Evolutionary conservation across 306 rosid species (phyloP), one percentile per base, ranked within the genome.

Genomic region (Fragaria nilgerrensis): DNA sequence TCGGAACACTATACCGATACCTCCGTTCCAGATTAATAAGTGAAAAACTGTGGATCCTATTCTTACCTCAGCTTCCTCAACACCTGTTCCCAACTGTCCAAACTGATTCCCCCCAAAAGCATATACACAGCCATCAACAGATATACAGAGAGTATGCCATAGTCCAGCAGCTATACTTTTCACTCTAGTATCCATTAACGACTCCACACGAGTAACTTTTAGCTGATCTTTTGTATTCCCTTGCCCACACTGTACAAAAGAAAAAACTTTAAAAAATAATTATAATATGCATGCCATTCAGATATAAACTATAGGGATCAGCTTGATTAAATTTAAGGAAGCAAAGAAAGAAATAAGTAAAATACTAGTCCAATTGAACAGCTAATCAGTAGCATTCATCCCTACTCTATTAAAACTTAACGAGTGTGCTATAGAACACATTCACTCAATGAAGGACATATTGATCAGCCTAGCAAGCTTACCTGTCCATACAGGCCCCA

Each of bases 401-500:
- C 69, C 29, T 41, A 74, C 13, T 59, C 44, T 43, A 5, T 2
- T 25, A 61, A 22, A 39, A 10, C 10, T 17, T 11, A 27, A 29
- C 14, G 36, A 75, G 48, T 16, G 32, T 53, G 47, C 58, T 17
- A 34, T 22, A 65, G 72, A 68, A 53, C 27, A 25, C 29, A 37
- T 68, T 59, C 62, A 41, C 39, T 43, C 71, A 32, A 64, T 61
- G 47, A 59, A 63, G 9, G 63, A 43, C 53, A 67, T 68, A 23
- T 32, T 14, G 36, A 72, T 50, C 68, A 47, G 20, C 29, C 72
- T 22, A 64, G 80, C 12, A 78, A 71, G 59, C 86, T 88, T 32
- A 94, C 98, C 94, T 94, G 98, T 20, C 98, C 98, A 73, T 94
- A 85, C 2, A 94, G 82, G 27, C 97, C 90, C 98, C 98, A 94